These are phyloP conservation scores for Fusarium sp. DNA, from an alignment of 2,329 filamentous ascomycete genomes.

Conservation along the genomic window DNA sequence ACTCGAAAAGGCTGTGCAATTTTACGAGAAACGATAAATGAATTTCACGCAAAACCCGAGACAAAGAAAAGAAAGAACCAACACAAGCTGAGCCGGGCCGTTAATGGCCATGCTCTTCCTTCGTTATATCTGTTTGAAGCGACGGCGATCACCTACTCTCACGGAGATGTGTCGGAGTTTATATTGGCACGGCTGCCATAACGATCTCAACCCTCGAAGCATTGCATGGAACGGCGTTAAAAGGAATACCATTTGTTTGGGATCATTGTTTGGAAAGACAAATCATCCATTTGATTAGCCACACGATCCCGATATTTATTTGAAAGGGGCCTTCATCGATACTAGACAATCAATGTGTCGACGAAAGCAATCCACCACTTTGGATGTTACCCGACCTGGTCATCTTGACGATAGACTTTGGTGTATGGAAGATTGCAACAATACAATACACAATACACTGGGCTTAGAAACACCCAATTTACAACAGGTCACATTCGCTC, in stretches of 20 bases:
- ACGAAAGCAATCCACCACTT: not conserved
- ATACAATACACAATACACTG: constrained; percentile 6
- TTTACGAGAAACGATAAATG: constrained; percentile 55
- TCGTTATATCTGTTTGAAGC: constrained; percentile 24
- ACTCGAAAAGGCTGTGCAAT: constrained; percentile 60
- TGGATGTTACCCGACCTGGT: constrained; percentile 4
- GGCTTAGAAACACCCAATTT: constrained; percentile 12
- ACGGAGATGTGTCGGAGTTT: constrained; percentile 15
- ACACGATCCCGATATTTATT: not conserved
- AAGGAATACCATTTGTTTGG: constrained; percentile 35
- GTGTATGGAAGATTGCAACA: constrained; percentile 10
- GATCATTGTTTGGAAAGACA: constrained; percentile 16
- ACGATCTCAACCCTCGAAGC: constrained; percentile 21
- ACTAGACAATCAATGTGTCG: not conserved
- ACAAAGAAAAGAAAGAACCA: not conserved
- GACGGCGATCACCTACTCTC: constrained; percentile 15
- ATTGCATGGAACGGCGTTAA: constrained; percentile 40
- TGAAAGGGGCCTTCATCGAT: not conserved
- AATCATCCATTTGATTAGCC: constrained; percentile 1
- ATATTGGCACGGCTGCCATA: constrained; percentile 30
- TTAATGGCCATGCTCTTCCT: not conserved
- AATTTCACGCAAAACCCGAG: not conserved
- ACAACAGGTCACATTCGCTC: constrained; percentile 13
- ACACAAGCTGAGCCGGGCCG: not conserved
- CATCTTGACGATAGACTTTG: constrained; percentile 1